Base-by-base conservation (phyloP, 805 yeast genomes). In the Cyberlindnera xylosilytica region DNA sequence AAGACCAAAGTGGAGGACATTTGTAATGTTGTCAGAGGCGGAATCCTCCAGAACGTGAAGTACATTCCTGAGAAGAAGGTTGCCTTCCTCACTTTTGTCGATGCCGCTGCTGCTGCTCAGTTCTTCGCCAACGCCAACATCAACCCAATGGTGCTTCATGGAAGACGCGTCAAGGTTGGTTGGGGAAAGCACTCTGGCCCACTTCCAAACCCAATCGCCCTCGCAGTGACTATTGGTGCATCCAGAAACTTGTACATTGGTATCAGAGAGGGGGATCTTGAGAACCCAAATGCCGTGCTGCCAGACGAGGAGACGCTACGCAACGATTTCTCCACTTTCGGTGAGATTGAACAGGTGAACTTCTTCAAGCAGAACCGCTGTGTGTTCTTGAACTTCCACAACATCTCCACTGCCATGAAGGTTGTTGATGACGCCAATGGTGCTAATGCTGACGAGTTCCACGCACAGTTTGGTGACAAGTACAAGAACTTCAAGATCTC, bases 221-320 rank as follows among this genome's bases (percentile, higher is more conserved):
- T 75, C 34, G 87, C 87, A 2, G 86, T 83, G 3, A 75, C 85
- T 2, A 74, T 76, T 2, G 89, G 90, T 23, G 91, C 90, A 3
- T 78, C 86, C 24, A 74, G 95, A 66, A 85, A 85, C 57, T 77
- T 85, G 13, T 85, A 85, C 60, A 78, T 85, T 45, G 89, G 91
- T 28, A 62, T 79, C 40, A 67, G 72, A 34, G 66, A 66, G 34
- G 61, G 58, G 30, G 60, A 50, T 19, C 56, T 57, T 20, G 65
- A 59, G 32, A 53, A 60, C 20, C 58, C 57, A 29, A 56, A 43
- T 35, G 60, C 41, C 11, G 43, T 45, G 24, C 52, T 76, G 27
- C 83, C 82, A 15, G 55, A 59, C 36, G 83, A 74, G 45, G 66
- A 64, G 1, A 68, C 68, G 17, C 60, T 85, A 28, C 68, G 89